Evolutionary conservation across 805 yeast species (phyloP).

Genomic region (Starmerella cellae): DNA sequence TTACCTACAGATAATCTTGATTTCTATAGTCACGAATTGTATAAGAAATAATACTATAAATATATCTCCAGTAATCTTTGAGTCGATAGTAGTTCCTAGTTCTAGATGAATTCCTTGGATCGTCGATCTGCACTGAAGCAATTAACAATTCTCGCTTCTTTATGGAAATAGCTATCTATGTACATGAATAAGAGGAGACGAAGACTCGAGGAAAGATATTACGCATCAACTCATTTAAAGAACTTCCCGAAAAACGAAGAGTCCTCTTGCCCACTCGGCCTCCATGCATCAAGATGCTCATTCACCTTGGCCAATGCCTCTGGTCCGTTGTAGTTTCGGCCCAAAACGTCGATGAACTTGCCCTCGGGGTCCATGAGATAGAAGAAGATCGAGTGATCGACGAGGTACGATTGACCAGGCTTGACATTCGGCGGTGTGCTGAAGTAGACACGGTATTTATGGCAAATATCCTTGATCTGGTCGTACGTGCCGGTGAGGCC

Average conservation of each 20-base stretch:
- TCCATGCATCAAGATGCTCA: slow-evolving; percentile 60
- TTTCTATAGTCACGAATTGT: too few species aligned
- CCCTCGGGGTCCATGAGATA: slow-evolving; percentile 99
- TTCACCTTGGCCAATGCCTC: slow-evolving; percentile 67
- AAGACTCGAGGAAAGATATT: background rate
- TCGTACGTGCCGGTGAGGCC: slow-evolving; percentile 90
- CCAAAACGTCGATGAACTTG: slow-evolving; percentile 83
- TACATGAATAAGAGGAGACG: background rate
- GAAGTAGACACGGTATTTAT: slow-evolving; percentile 83
- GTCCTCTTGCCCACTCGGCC: slow-evolving; percentile 33
- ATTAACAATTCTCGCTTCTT: too few species aligned
- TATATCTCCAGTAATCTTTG: too few species aligned
- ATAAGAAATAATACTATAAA: too few species aligned
- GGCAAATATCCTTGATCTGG: slow-evolving; percentile 70
- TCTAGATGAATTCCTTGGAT: background rate
- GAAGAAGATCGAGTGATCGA: slow-evolving; percentile 94
- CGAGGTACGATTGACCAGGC: slow-evolving; percentile 92
- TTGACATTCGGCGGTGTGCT: slow-evolving; percentile 92
- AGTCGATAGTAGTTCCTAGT: too few species aligned
- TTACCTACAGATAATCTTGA: too few species aligned
- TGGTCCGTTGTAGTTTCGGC: slow-evolving; percentile 72
- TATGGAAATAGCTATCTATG: too few species aligned
- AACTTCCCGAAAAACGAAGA: slow-evolving; percentile 16
- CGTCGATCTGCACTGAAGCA: background rate
- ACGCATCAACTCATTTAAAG: background rate